phyloP scores from a whole-genome alignment of 371 early-diverging fungal genomes.

The Capillidium rhysosporum region DNA sequence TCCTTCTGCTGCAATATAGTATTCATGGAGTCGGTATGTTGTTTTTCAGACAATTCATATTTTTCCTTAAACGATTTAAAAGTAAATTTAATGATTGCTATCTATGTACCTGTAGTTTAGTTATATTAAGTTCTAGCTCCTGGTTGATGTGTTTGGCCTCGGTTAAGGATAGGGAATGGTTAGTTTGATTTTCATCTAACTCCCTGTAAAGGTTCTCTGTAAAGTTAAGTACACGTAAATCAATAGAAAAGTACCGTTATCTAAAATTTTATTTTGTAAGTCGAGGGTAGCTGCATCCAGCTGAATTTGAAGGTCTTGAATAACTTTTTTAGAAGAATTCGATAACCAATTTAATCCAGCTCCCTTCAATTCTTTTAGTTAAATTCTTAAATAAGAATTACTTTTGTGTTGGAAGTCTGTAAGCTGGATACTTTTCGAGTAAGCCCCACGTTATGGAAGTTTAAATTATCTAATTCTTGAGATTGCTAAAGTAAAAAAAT shows the following conservation, averaged over 20 bases:
- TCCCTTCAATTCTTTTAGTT: background rate
- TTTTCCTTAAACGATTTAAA: background rate
- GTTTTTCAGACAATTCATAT: background rate
- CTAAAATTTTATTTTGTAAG: slow-evolving; percentile 2
- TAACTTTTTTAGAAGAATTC: background rate
- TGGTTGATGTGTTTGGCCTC: background rate
- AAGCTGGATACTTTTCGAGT: background rate
- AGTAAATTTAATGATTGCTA: background rate
- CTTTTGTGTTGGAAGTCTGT: background rate
- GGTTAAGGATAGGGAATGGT: background rate
- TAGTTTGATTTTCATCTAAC: background rate
- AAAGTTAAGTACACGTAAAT: background rate
- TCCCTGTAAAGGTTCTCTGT: background rate
- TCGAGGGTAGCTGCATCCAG: slow-evolving; percentile 2
- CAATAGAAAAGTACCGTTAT: background rate
- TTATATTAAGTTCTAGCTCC: background rate
- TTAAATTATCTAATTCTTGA: slow-evolving; percentile 3
- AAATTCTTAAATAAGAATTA: background rate
- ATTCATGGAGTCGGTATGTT: background rate
- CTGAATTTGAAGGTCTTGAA: background rate
- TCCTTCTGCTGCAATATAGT: background rate
- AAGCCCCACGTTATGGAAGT: slow-evolving; percentile 5
- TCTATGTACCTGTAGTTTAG: background rate
- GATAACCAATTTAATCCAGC: background rate
- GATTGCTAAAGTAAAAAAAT: background rate